A percentile compares a stretch with the other conserved stretches of the same genome.
These are phyloP conservation scores for Allium fistulosum DNA, from an alignment of 106 monocot species.

Conservation along the genomic window DNA sequence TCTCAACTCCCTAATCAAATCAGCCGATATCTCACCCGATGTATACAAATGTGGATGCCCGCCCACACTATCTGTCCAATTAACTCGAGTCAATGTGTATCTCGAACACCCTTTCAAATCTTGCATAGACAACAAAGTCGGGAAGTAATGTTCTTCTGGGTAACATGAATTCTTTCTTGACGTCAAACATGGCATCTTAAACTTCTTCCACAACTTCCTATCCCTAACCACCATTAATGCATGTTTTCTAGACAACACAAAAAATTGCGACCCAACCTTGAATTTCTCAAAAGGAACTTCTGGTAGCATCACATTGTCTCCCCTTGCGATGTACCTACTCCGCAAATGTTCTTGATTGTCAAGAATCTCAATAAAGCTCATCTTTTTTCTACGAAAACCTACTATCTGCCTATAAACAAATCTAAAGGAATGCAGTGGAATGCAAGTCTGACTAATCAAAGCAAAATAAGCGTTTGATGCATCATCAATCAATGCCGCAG, in stretches of 20 bases:
- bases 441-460: slow-evolving; percentile 72
- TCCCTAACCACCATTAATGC: slow-evolving; percentile 70
- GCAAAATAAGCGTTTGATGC: slow-evolving; percentile 79
- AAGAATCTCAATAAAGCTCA: slow-evolving; percentile 78
- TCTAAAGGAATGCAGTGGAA: slow-evolving; percentile 77
- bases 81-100: slow-evolving; percentile 76
- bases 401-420: slow-evolving; percentile 41
- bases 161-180: slow-evolving; percentile 57
- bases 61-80: slow-evolving; percentile 76
- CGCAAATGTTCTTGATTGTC: slow-evolving; percentile 25
- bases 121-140: slow-evolving; percentile 72
- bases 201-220: slow-evolving; percentile 71
- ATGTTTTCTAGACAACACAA: slow-evolving; percentile 61
- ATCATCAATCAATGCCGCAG: slow-evolving; percentile 73
- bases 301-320: slow-evolving; percentile 74
- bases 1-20: slow-evolving; percentile 51
- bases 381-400: slow-evolving; percentile 2
- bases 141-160: slow-evolving; percentile 98
- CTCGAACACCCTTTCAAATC: slow-evolving; percentile 54
- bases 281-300: slow-evolving; percentile 72
- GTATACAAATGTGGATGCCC: slow-evolving; percentile 77
- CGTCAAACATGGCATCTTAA: slow-evolving; percentile 61
- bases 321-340: slow-evolving; percentile 67
- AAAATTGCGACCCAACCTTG: slow-evolving; percentile 88
- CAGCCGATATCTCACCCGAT: slow-evolving; percentile 35